Evolutionary conservation across 169 alveolate species (phyloP), one percentile per base, ranked within the genome.

Genomic region (Cyclospora cayetanensis): DNA sequence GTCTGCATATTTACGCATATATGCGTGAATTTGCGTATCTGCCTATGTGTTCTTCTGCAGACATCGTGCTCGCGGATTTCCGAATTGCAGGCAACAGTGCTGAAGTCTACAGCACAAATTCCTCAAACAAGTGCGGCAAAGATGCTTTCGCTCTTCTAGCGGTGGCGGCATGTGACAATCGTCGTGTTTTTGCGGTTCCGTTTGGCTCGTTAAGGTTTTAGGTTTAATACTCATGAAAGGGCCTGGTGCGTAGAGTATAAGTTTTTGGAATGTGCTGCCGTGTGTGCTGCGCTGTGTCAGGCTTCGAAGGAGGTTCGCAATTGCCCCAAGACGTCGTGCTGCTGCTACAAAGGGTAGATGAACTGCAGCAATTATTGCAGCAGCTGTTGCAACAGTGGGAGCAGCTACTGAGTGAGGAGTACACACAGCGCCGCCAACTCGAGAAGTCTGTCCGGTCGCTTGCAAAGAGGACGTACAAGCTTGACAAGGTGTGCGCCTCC

Each of bases 401-500:
- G 86, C 72, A 79, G 85, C 74, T 94, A 35, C 79, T 94, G 66
- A 89, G 90, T 22, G 96, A 94, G 42, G 96, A 94, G 90, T 85
- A 90, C 52, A 42, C 91, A 9, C 96, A 94, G 42, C 46, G 93
- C 31, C 88, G 92, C 15, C 92, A 86, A 65, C 91, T 90, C 91
- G 93, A 90, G 94, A 93, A 72, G 76, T 92, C 93, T 25, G 90
- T 86, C 92, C 93, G 95, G 94, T 74, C 93, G 52, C 37, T 90
- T 18, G 97, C 93, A 20, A 94, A 92, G 88, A 91, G 92, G 42
- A 94, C 94, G 72, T 94, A 95, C 86, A 94, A 93, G 52, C 94
- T 95, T 52, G 97, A 95, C 70, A 93, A 94, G 95, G 94, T 96
- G 15, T 90, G 91, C 41, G 90, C 90, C 83, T 3, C n/a, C n/a